phyloP scores from a whole-genome alignment of 23 red algal genomes.

The Cyanidium caldarium region DNA sequence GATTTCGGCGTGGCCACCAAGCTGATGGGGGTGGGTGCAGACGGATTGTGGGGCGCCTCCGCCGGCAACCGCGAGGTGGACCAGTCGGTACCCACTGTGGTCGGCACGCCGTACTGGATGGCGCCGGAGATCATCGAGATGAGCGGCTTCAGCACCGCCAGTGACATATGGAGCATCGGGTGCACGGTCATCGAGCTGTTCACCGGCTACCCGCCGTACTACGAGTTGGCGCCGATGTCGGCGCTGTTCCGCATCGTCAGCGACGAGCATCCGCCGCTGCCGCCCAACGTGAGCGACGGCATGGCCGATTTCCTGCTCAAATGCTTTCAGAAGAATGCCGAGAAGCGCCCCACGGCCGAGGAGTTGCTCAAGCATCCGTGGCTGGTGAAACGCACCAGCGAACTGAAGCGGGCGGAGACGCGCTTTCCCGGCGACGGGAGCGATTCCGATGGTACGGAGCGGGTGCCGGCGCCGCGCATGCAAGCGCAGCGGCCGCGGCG shows the following conservation, averaged over 20 bases:
- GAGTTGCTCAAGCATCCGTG: conserved; percentile 77
- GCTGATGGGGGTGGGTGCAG: conserved; percentile 7
- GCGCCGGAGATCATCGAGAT: conserved; percentile 95
- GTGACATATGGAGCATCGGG: conserved; percentile 94
- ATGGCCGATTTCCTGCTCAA: conserved; percentile 68
- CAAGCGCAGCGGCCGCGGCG: not conserved
- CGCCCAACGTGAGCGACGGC: conserved; percentile 38
- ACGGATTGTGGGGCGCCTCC: not conserved
- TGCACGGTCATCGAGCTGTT: conserved; percentile 94
- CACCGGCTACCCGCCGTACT: conserved; percentile 84
- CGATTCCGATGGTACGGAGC: not conserved
- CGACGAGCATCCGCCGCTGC: conserved; percentile 85
- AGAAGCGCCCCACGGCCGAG: conserved; percentile 43
- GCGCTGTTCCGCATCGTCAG: conserved; percentile 92
- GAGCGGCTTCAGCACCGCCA: conserved; percentile 64
- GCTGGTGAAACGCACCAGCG: conserved; percentile 25
- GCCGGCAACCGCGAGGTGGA: conserved; percentile 28
- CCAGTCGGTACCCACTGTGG: conserved; percentile 15
- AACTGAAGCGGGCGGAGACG: not conserved
- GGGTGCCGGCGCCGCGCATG: not conserved
- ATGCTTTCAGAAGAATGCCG: conserved; percentile 88
- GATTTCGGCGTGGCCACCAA: conserved; percentile 99
- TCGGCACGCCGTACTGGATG: conserved; percentile 99
- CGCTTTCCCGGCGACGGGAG: not conserved
- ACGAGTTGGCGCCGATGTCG: conserved; percentile 61